Percentiles rank a stretch among this genome's conserved stretches.
Conservation (phyloP, 805 yeast species). For the Martiniozyma abietophila region DNA sequence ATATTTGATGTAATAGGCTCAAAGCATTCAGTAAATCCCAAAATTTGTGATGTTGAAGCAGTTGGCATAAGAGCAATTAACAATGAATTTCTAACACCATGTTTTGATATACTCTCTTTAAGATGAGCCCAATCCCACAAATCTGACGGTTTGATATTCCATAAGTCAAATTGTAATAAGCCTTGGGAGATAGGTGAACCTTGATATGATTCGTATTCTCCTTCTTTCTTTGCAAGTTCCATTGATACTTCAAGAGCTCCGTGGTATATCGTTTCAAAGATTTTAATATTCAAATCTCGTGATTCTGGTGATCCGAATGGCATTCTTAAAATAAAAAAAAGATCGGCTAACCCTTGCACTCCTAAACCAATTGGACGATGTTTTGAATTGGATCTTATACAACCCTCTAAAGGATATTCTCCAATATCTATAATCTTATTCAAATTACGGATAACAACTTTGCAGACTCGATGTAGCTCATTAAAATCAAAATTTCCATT, state of each 20-base stretch:
- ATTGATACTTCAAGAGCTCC: constrained; percentile 83
- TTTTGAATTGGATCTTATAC: constrained; percentile 64
- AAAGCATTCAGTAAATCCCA: constrained; percentile 91
- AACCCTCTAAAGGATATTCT: constrained; percentile 73
- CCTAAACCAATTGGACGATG: constrained; percentile 96
- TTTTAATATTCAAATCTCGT: constrained; percentile 63
- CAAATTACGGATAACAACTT: constrained; percentile 70
- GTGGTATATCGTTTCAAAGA: constrained; percentile 93
- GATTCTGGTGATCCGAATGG: constrained; percentile 87
- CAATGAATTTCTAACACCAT: constrained; percentile 82
- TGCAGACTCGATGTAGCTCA: constrained; percentile 64
- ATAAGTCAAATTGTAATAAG: constrained; percentile 73
- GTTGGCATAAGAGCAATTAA: constrained; percentile 97
- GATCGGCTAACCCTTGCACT: constrained; percentile 95
- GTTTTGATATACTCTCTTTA: constrained; percentile 45
- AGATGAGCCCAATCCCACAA: constrained; percentile 81
- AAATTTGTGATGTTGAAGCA: constrained; percentile 92
- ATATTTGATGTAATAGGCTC: constrained; percentile 94
- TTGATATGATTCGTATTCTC: constrained; percentile 60
- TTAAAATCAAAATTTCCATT: constrained; percentile 55
- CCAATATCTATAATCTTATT: constrained; percentile 80
- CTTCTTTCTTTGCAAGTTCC: constrained; percentile 64
- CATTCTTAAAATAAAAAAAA: constrained; percentile 66
- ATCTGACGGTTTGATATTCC: constrained; percentile 72
- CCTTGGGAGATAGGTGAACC: constrained; percentile 94